Conservation (phyloP, 75 land plant genomes). For the Sequoia sempervirens region DNA sequence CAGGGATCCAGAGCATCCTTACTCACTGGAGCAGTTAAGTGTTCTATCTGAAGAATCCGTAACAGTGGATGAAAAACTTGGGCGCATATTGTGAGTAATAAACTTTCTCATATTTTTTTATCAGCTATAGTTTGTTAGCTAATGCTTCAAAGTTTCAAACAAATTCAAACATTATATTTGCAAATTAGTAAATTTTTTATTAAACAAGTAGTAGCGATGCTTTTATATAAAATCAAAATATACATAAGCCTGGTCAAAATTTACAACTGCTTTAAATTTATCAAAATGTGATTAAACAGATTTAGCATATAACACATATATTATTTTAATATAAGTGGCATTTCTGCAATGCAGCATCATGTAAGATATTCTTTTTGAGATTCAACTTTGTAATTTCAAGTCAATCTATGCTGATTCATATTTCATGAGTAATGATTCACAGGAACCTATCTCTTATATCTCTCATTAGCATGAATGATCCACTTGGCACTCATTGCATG, state of each 20-base stretch:
- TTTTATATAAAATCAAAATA: background rate
- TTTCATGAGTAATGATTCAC: too few relatives aligned
- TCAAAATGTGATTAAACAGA: too few relatives aligned
- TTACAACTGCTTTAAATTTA: background rate
- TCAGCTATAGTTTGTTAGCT: too few relatives aligned
- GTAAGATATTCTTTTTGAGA: too few relatives aligned
- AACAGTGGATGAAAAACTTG: conserved; percentile 74
- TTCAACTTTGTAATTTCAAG: too few relatives aligned
- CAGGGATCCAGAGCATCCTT: conserved; percentile 96
- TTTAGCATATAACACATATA: too few relatives aligned
- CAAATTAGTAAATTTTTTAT: background rate
- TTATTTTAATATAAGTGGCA: too few relatives aligned
- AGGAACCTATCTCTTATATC: too few relatives aligned
- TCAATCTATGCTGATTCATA: too few relatives aligned
- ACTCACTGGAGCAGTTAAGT: conserved; percentile 90
- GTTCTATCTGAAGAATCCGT: conserved; percentile 88
- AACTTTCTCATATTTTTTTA: background rate
- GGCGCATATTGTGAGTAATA: conserved; percentile 59
- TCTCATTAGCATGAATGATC: too few relatives aligned
- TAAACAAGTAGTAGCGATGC: background rate
- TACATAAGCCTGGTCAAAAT: background rate
- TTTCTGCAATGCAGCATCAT: too few relatives aligned
- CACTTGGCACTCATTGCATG: too few relatives aligned
- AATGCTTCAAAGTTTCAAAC: background rate
- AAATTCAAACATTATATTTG: background rate